Evolutionary conservation across 73 alveolate species (phyloP).

Genomic region (Blepharisma stoltei): DNA sequence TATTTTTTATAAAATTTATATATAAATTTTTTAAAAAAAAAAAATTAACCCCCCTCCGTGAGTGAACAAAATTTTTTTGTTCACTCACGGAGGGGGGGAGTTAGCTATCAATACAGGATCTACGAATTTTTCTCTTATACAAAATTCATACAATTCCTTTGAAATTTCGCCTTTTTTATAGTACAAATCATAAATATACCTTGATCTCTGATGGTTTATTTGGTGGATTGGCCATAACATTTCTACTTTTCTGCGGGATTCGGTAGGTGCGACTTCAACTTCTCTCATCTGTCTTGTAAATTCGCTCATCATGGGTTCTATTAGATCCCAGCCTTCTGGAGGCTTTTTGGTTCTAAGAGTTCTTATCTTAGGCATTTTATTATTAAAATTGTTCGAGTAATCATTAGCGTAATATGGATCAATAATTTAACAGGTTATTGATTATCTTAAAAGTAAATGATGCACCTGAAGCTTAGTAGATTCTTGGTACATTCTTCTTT

Average conservation of each 20-base stretch:
- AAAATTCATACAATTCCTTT: conserved; percentile 93
- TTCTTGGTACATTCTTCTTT: too few relatives aligned
- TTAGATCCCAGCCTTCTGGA: conserved; percentile 95
- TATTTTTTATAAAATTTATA: too few relatives aligned
- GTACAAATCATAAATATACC: conserved; percentile 83
- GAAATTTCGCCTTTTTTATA: conserved; percentile 88
- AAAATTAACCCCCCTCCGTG: too few relatives aligned
- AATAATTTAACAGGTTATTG: neutral
- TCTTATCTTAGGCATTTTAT: conserved; percentile 89
- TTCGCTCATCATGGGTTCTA: conserved; percentile 86
- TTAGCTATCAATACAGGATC: conserved; percentile 97
- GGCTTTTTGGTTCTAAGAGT: conserved; percentile 84
- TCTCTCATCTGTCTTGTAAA: conserved; percentile 87
- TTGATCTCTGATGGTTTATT: conserved; percentile 95
- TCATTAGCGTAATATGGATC: neutral
- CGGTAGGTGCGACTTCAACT: conserved; percentile 93
- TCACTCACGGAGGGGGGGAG: too few relatives aligned
- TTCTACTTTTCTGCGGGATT: conserved; percentile 94
- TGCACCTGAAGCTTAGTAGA: too few relatives aligned
- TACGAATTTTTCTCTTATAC: conserved; percentile 89
- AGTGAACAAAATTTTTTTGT: too few relatives aligned
- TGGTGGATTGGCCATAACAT: conserved; percentile 91
- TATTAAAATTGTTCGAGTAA: neutral
- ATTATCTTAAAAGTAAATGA: too few relatives aligned
- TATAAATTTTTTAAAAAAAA: too few relatives aligned